A percentile compares a stretch with the other conserved stretches of the same genome.
Evolutionary conservation across 225 moss, liverwort and hornwort species (phyloP).

Genomic region (Takakia lepidozioides): DNA sequence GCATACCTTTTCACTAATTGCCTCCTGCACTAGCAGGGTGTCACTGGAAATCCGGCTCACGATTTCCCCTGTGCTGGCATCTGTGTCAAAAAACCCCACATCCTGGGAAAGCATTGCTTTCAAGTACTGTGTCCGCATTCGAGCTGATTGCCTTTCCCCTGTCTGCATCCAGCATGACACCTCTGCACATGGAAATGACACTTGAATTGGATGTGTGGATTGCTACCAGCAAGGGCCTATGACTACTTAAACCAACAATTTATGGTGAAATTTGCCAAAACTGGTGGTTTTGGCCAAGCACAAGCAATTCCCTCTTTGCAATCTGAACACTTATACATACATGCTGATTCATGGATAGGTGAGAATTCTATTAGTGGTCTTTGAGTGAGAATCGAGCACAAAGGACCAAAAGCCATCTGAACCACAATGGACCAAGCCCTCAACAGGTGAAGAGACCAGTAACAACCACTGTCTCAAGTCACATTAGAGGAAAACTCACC

Average conservation of each 20-base stretch:
- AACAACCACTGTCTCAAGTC: constrained; percentile 14
- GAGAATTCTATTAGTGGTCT: no score
- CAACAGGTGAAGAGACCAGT: constrained; percentile 20
- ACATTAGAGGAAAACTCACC: constrained; percentile 13
- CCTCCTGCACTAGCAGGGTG: constrained; percentile 65
- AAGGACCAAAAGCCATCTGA: no score
- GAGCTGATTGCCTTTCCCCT: constrained; percentile 88
- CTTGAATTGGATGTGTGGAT: no score
- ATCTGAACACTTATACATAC: no score
- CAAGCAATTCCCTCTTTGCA: no score
- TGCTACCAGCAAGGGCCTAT: no score
- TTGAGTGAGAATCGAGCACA: no score
- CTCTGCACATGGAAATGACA: no score
- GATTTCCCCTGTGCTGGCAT: constrained; percentile 36
- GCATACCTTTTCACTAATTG: constrained; percentile 77
- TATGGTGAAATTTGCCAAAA: no score
- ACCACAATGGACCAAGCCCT: not conserved
- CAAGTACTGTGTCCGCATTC: constrained; percentile 84
- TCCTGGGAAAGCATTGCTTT: constrained; percentile 87
- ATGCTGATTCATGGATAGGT: no score
- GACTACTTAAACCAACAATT: no score
- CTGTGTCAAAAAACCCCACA: constrained; percentile 68
- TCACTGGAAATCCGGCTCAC: constrained; percentile 48
- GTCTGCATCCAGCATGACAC: constrained; percentile 99
- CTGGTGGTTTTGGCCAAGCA: no score